These are phyloP conservation scores for Alloascoidea africana DNA, from an alignment of 805 yeast genomes.

Conservation along the genomic window DNA sequence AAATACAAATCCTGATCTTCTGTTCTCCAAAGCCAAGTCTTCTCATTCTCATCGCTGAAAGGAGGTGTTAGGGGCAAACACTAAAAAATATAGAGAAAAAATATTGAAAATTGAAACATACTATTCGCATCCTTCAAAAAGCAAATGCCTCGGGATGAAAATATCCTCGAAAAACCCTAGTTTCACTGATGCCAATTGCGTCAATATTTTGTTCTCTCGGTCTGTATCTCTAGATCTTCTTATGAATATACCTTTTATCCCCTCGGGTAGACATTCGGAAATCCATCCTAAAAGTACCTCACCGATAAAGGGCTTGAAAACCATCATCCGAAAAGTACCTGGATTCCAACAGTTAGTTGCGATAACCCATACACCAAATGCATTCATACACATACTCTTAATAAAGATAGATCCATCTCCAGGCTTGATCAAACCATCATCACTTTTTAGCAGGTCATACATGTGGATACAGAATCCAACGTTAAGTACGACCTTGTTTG, in stretches of 20 bases:
- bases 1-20: constrained; percentile 65
- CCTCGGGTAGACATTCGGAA: constrained; percentile 74
- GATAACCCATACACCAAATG: no score
- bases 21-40: constrained; percentile 91
- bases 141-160: constrained; percentile 67
- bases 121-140: constrained; percentile 66
- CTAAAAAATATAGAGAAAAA: background rate
- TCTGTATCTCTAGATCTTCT: no score
- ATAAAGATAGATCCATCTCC: constrained; percentile 89
- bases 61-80: background rate
- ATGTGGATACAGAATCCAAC: constrained; percentile 74
- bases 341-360: no score
- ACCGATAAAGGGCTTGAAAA: constrained; percentile 91
- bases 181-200: no score
- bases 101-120: no score
- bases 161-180: constrained; percentile 88
- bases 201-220: no score
- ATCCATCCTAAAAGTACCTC: constrained; percentile 91
- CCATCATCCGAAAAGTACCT: constrained; percentile 64
- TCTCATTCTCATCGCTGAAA: constrained; percentile 39
- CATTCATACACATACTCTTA: constrained; percentile 39
- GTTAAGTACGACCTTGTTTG: constrained; percentile 73
- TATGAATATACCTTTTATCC: no score
- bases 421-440: constrained; percentile 81
- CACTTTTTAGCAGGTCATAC: constrained; percentile 70